Percentiles rank a stretch among this genome's conserved stretches.
phyloP scores from a whole-genome alignment of 139 green algal genomes.

The Pseudopediastrum boryanum region DNA sequence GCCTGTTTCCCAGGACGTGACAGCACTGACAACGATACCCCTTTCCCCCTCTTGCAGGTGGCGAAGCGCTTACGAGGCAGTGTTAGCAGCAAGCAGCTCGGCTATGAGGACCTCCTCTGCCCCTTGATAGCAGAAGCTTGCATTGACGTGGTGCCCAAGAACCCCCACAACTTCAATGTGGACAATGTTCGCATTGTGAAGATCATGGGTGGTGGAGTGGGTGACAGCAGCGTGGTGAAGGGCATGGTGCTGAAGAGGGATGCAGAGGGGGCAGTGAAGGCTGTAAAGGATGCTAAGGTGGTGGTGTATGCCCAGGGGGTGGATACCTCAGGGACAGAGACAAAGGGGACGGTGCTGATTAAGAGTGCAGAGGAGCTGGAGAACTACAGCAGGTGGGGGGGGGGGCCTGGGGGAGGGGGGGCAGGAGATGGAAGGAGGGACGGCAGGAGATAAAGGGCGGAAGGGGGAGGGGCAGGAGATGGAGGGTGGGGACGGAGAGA shows the following conservation, averaged over 20 bases:
- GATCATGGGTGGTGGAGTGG: constrained; percentile 75
- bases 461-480: too few relatives aligned
- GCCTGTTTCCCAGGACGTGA: too few relatives aligned
- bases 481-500: too few relatives aligned
- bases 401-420: too few relatives aligned
- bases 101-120: constrained; percentile 88
- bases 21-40: too few relatives aligned
- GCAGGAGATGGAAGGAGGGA: background rate
- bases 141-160: constrained; percentile 93
- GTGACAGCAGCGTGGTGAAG: constrained; percentile 65
- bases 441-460: background rate
- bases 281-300: constrained; percentile 88
- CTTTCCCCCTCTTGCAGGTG: constrained; percentile 54
- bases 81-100: constrained; percentile 91
- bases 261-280: constrained; percentile 85
- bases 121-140: constrained; percentile 94
- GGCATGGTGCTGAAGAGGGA: constrained; percentile 92
- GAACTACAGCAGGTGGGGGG: constrained; percentile 75
- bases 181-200: constrained; percentile 98
- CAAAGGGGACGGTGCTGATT: constrained; percentile 97
- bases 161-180: constrained; percentile 98
- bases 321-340: constrained; percentile 66
- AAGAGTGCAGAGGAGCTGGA: constrained; percentile 93
- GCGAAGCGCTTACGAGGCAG: constrained; percentile 73
- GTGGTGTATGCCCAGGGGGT: constrained; percentile 73